Evolutionary conservation across 371 early-diverging fungal genomes (phyloP), one percentile per base, ranked within the genome.

Genomic region (Rhizopus sp.): DNA sequence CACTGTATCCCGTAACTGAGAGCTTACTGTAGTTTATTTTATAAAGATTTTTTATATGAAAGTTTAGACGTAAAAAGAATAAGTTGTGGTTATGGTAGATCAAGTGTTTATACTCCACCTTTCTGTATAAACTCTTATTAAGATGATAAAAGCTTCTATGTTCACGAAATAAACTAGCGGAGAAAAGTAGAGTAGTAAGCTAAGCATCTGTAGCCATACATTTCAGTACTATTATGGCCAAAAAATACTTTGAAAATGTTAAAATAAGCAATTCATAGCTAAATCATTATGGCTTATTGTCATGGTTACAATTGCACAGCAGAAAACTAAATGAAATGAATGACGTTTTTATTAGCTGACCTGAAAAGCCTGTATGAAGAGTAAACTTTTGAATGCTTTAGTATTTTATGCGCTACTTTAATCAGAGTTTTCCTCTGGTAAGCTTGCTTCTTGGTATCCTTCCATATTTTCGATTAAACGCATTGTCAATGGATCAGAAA

Each of bases 161-260:
- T 23, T 23, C 23, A 23, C 2, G 2, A 23, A 23, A 23, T 23
- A 1, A 23, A 23, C 23, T 23, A 23, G 23, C 23, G 23, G 2
- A 23, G 23, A 23, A 23, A 23, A 23, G n/a, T 23, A 23, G 23
- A 23, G 23, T 23, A 23, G 0, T 23, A 23, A 23, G 23, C 23
- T 23, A 23, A 91, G 92, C 93, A 60, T 88, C 93, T 3, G 88
- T 93, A 35, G 92, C 90, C 0, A 91, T 90, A 5, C 78, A 86
- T 49, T 73, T 87, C 54, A 94, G 95, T 65, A 94, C 95, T 68
- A 72, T 77, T 3, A 86, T 89, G 32, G 94, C 95, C 1, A 73
- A 91, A 61, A 81, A 77, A 58, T 93, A 93, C 67, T 96, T 96
- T 76, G 89, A 89, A 56, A 86, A 86, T 55, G 80, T 96, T 53